Conservation (phyloP, 2,329 filamentous ascomycete genomes). For the Blumeria graminis region DNA sequence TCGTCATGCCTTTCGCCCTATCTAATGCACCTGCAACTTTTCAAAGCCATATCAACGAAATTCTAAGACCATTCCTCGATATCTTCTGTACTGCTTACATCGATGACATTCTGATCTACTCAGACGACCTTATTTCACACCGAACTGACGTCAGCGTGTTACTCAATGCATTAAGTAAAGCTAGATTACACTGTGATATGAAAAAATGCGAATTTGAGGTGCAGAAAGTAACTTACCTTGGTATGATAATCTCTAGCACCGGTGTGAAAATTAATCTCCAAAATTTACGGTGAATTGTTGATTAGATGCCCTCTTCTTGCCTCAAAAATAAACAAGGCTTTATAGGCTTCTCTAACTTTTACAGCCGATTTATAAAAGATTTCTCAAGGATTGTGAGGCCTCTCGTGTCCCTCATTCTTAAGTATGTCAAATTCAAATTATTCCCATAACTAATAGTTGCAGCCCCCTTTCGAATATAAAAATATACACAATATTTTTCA, state of each 20-base stretch:
- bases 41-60: not conserved
- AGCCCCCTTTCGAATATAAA: too few species aligned
- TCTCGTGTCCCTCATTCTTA: too few species aligned
- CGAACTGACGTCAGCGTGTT: not conserved
- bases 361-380: not conserved
- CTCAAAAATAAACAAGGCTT: not conserved
- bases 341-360: conserved; percentile 1
- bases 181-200: not conserved
- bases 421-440: too few species aligned
- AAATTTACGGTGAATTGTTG: not conserved
- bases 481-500: too few species aligned
- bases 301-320: not conserved
- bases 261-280: not conserved
- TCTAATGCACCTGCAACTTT: not conserved
- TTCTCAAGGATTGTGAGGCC: not conserved
- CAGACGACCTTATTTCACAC: too few species aligned
- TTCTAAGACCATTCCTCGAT: not conserved
- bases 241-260: not conserved
- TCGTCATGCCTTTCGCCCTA: not conserved
- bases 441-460: too few species aligned
- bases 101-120: conserved; percentile 4
- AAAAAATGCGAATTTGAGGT: not conserved
- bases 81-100: conserved; percentile 1
- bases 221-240: not conserved
- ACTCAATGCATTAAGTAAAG: not conserved